Evolutionary conservation across 2,329 filamentous ascomycete genomes (phyloP).

Genomic region (Ceratocystis papillata): DNA sequence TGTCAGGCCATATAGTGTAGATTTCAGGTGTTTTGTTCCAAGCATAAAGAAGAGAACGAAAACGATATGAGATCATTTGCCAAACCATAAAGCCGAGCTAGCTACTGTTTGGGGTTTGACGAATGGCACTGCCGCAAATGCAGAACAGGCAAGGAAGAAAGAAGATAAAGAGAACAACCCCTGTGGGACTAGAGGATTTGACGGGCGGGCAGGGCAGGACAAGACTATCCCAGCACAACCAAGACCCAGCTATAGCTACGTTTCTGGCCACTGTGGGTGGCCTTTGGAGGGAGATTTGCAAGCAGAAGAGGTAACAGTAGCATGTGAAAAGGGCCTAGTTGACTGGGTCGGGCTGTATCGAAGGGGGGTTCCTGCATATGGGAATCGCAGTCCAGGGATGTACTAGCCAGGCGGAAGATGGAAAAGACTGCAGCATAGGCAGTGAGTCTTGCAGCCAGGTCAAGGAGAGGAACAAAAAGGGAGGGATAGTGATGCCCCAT

Average conservation of each 20-base stretch:
- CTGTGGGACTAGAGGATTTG: slow-evolving; percentile 7
- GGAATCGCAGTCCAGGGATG: no score
- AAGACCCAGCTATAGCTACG: background rate
- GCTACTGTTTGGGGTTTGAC: background rate
- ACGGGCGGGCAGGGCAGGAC: slow-evolving; percentile 6
- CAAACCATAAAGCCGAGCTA: background rate
- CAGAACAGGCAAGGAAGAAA: background rate
- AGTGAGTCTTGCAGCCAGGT: no score
- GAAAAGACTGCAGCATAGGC: background rate
- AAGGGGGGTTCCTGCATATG: no score
- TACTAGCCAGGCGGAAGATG: background rate
- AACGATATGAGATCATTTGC: slow-evolving; percentile 10
- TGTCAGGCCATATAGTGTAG: background rate
- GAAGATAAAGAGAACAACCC: background rate
- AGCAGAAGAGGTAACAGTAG: no score
- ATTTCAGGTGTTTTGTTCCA: no score
- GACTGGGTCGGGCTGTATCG: background rate
- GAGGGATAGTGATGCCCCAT: no score
- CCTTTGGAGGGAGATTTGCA: no score
- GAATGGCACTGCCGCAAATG: background rate
- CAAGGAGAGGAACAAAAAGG: no score
- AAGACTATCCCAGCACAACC: background rate
- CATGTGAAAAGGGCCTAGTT: slow-evolving; percentile 7
- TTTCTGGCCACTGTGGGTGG: background rate
- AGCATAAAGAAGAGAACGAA: slow-evolving; percentile 1